A percentile compares a stretch with the other conserved stretches of the same genome.
Conservation (phyloP, 257 asterid genomes). For the Cinchona pubescens region DNA sequence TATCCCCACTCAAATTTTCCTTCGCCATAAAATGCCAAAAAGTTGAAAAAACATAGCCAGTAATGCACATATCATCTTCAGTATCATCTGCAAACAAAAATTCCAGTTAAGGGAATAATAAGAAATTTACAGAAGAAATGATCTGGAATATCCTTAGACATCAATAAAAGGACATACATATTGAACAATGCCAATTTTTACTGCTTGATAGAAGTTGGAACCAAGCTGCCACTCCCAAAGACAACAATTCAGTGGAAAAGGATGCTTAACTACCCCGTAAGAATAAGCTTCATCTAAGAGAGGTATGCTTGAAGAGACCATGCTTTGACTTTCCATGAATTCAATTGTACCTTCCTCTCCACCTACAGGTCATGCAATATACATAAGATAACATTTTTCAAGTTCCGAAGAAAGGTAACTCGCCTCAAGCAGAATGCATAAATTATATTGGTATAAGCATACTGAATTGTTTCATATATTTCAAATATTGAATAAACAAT, state of each 20-base stretch:
- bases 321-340: conserved; percentile 77
- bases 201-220: conserved; percentile 87
- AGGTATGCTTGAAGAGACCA: conserved; percentile 63
- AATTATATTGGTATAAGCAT: not conserved
- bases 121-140: conserved; percentile 1
- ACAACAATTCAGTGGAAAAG: conserved; percentile 79
- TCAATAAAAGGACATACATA: conserved; percentile 51
- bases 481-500: not conserved
- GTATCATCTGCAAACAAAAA: conserved; percentile 63
- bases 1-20: conserved; percentile 94
- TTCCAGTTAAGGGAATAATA: conserved; percentile 14
- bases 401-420: not conserved
- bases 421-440: not conserved
- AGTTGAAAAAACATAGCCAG: conserved; percentile 73
- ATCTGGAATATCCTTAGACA: not conserved
- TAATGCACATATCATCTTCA: conserved; percentile 90
- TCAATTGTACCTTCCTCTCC: conserved; percentile 85
- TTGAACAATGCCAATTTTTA: conserved; percentile 93
- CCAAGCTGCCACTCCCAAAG: conserved; percentile 79
- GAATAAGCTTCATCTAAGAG: conserved; percentile 92
- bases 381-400: not conserved
- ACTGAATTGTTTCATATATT: not conserved
- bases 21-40: conserved; percentile 85
- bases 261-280: conserved; percentile 92
- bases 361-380: conserved; percentile 45